phyloP scores from a whole-genome alignment of 1,284 basidiomycete genomes.

The Cryptococcus depauperatus region DNA sequence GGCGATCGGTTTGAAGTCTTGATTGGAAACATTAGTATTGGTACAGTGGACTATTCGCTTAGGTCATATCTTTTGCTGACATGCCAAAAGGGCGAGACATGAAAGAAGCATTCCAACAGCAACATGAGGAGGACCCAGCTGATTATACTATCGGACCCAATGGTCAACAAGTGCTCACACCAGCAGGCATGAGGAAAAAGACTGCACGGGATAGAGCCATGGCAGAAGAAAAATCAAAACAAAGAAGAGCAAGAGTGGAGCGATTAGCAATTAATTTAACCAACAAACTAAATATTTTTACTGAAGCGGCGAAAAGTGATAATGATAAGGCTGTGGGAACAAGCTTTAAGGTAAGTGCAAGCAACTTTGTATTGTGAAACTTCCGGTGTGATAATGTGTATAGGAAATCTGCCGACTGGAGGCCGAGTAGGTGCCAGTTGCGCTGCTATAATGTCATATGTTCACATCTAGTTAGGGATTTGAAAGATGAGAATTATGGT shows the following conservation, averaged over 20 bases:
- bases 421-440: conserved; percentile 56
- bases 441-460: background rate
- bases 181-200: conserved; percentile 72
- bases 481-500: conserved; percentile 87
- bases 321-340: conserved; percentile 57
- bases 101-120: conserved; percentile 94
- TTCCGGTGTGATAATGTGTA: background rate
- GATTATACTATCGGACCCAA: conserved; percentile 35
- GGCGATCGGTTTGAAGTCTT: conserved; percentile 48
- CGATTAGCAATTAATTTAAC: conserved; percentile 76
- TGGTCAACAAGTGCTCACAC: conserved; percentile 54
- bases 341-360: conserved; percentile 39
- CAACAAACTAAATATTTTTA: conserved; percentile 83
- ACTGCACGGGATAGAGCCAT: conserved; percentile 65
- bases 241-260: conserved; percentile 66
- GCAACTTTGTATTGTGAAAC: background rate
- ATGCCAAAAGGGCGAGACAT: conserved; percentile 77
- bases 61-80: conserved; percentile 40
- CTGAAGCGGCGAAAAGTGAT: conserved; percentile 69
- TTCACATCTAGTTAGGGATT: conserved; percentile 51
- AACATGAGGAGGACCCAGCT: conserved; percentile 56
- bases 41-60: conserved; percentile 14
- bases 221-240: conserved; percentile 69
- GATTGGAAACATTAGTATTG: conserved; percentile 48
- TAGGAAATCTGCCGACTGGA: conserved; percentile 68